Conservation (phyloP, 2,329 filamentous ascomycete genomes). For the Aureobasidium sp. region DNA sequence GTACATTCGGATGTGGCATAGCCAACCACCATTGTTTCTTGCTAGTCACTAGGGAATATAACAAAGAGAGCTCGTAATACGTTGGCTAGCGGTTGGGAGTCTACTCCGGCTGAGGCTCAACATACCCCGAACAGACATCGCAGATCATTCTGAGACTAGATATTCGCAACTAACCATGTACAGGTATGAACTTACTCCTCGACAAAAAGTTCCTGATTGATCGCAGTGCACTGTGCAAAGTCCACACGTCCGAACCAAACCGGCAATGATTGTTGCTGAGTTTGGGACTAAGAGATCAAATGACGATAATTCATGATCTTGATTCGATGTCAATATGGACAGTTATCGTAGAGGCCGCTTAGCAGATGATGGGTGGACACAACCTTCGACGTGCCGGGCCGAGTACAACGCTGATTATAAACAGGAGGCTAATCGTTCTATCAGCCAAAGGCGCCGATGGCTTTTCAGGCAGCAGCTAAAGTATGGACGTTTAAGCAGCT, state of each 20-base stretch:
- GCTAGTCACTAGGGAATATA: too few species aligned
- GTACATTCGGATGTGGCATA: too few species aligned
- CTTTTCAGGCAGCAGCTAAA: background rate
- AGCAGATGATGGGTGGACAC: background rate
- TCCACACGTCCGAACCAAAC: background rate
- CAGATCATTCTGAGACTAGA: background rate
- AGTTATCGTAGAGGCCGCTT: background rate
- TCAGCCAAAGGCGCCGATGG: background rate
- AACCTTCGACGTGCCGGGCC: background rate
- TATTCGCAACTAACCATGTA: background rate
- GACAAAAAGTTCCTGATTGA: background rate
- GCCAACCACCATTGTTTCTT: too few species aligned
- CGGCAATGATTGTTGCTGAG: background rate
- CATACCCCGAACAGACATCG: background rate
- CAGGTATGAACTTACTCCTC: background rate
- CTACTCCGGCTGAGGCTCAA: background rate
- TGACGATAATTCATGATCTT: background rate
- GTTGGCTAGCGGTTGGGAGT: background rate
- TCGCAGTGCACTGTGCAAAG: background rate
- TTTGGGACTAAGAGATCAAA: background rate
- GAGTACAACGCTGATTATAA: background rate
- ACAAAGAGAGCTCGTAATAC: background rate
- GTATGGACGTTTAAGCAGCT: background rate
- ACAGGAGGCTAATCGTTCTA: background rate
- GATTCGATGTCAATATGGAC: background rate